Evolutionary conservation across 139 green algal genomes (phyloP), one percentile per base, ranked within the genome.

Genomic region (Asterochloris sp.): DNA sequence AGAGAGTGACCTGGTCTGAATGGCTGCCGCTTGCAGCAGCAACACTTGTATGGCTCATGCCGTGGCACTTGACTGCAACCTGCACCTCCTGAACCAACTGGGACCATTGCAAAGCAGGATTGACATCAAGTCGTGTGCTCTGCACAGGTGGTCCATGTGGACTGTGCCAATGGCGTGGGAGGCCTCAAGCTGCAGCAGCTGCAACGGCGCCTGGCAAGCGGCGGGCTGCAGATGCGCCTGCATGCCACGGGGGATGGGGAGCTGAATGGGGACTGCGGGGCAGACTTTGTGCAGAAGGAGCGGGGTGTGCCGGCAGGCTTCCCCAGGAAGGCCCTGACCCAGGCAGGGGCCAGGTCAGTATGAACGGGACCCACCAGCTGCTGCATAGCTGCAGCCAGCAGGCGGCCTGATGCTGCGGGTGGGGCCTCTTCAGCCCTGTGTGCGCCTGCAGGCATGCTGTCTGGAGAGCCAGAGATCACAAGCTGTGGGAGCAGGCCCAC

Each of bases 271-370:
- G 61, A 64, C n/a, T 97, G 93, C 77, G 97, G 97, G 4, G 94
- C 96, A 15, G 97, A 99, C 86, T 97, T 91, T 74, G 93, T 99
- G 63, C 96, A 99, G 86, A 99, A 99, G 83, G 91, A 97, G 80
- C 82, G 85, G 60, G 27, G 78, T 63, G 83, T 86, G 63, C 95
- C 96, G 4, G 27, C 54, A 0, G 83, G 81, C 15, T 92, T 94
- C 69, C 38, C 38, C 38, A 54, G 38, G 38, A 6, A 54, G 38
- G 38, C 38, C 4, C 38, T 54, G 38, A 54, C 38, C 38, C 38
- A 54, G 38, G 38, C 38, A 54, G 38, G 6, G 38, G 38, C 38
- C 38, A 54, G 38, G 38, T 54, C 38, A 54, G 6, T 6, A 54
- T 54, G 38, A 2, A 54, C 6, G 38, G 38, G 38, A 54, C 38